Conservation (phyloP, 495 filamentous ascomycete genomes). For the Daldinia childiae region DNA sequence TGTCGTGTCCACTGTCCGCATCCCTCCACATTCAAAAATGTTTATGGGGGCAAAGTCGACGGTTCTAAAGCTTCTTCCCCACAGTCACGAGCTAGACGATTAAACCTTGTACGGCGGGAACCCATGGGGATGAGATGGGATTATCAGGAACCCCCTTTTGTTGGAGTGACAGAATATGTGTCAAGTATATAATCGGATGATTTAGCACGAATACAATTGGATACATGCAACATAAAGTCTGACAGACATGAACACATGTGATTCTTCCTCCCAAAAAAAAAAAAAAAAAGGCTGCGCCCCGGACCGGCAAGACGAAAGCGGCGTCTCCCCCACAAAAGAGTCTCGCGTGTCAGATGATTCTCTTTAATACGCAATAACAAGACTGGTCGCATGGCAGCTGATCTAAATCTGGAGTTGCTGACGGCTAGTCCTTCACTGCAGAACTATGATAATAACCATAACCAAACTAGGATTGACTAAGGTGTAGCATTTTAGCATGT, state of each 20-base stretch:
- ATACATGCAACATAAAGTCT: background rate
- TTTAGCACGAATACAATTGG: background rate
- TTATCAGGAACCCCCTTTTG: constrained; percentile 15
- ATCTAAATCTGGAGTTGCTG: constrained; percentile 22
- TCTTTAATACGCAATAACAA: constrained; percentile 17
- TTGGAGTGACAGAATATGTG: background rate
- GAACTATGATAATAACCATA: background rate
- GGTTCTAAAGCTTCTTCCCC: constrained; percentile 37
- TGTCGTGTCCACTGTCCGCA: background rate
- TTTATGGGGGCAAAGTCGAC: constrained; percentile 28
- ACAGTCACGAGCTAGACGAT: constrained; percentile 42
- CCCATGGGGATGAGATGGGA: constrained; percentile 23
- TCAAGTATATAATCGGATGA: background rate
- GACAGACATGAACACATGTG: constrained; percentile 32
- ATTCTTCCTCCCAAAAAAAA: constrained; percentile 10
- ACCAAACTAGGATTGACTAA: background rate
- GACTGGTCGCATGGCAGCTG: constrained; percentile 23
- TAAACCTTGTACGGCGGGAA: constrained; percentile 37
- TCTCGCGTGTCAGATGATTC: constrained; percentile 43
- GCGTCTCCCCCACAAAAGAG: constrained; percentile 35
- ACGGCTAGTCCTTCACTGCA: constrained; percentile 8
- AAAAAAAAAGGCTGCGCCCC: constrained; percentile 21
- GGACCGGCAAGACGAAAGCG: constrained; percentile 29
- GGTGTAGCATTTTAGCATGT: constrained; percentile 26
- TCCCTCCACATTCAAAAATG: constrained; percentile 24